These are phyloP conservation scores for Lactarius vividus DNA, from an alignment of 768 basidiomycete species.

Conservation along the genomic window DNA sequence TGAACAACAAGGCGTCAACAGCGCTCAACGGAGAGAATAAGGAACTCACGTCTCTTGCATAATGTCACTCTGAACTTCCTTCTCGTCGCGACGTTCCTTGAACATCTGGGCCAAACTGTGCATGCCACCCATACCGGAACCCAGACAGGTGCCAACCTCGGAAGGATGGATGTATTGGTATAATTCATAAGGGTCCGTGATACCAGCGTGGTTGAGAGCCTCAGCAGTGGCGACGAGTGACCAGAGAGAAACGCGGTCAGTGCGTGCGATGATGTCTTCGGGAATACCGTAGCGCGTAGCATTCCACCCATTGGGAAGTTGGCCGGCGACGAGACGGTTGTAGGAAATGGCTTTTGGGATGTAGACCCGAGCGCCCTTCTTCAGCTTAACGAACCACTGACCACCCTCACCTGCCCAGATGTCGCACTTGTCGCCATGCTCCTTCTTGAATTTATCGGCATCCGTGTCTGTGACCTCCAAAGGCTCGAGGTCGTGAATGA, in stretches of 20 bases:
- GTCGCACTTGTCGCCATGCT: constrained; percentile 96
- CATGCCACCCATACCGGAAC: constrained; percentile 98
- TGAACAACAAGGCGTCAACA: constrained; percentile 33
- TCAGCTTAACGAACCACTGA: constrained; percentile 98
- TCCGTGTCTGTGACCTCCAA: constrained; percentile 91
- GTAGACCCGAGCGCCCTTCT: constrained; percentile 91
- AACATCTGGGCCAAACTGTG: constrained; percentile 94
- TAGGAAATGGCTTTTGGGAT: constrained; percentile 96
- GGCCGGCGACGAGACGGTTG: constrained; percentile 91
- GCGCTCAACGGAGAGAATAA: neutral
- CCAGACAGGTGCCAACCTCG: constrained; percentile 90
- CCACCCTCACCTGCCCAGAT: constrained; percentile 88
- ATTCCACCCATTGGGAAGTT: constrained; percentile 96
- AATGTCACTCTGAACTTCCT: constrained; percentile 97
- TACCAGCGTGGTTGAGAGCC: constrained; percentile 93
- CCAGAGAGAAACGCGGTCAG: constrained; percentile 92
- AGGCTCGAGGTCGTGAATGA: constrained; percentile 94
- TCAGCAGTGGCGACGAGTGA: constrained; percentile 92
- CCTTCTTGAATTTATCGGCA: constrained; percentile 91
- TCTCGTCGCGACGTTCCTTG: constrained; percentile 97
- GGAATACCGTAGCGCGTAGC: constrained; percentile 97
- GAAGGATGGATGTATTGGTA: constrained; percentile 97
- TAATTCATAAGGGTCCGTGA: constrained; percentile 97
- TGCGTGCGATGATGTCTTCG: constrained; percentile 91
- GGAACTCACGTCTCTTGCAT: constrained; percentile 89